Evolutionary conservation across 1,139 yeast species (phyloP).

Genomic region (Suhomyces bolitotheri): DNA sequence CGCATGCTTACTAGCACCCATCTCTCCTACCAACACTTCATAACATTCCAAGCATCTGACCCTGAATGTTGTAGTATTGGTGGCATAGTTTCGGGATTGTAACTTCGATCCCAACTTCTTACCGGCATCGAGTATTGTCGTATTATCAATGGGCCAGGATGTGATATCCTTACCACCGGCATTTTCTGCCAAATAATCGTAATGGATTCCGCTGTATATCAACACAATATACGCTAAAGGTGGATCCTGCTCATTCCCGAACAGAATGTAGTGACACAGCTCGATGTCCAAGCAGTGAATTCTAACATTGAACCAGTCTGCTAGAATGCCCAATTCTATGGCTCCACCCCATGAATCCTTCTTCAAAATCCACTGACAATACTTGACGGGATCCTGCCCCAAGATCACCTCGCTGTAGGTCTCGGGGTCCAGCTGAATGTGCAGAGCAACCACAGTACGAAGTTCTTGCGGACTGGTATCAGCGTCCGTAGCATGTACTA

Average conservation of each 20-base stretch:
- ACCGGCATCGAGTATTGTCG: slow-evolving; percentile 38
- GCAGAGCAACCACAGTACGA: slow-evolving; percentile 47
- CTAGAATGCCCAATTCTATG: slow-evolving; percentile 68
- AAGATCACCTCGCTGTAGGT: slow-evolving; percentile 59
- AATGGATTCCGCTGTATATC: slow-evolving; percentile 74
- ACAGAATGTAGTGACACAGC: slow-evolving; percentile 58
- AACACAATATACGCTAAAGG: slow-evolving; percentile 49
- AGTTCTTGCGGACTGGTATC: slow-evolving; percentile 40
- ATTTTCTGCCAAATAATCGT: slow-evolving; percentile 53
- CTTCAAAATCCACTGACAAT: slow-evolving; percentile 61
- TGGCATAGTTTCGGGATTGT: slow-evolving; percentile 57
- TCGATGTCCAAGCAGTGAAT: slow-evolving; percentile 70
- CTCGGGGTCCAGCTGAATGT: slow-evolving; percentile 45
- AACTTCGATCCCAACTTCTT: slow-evolving; percentile 44
- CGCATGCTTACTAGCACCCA: slow-evolving; percentile 69
- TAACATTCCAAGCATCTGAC: slow-evolving; percentile 63
- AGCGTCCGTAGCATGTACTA: slow-evolving; percentile 52
- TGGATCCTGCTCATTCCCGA: slow-evolving; percentile 42
- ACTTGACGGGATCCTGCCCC: slow-evolving; percentile 52
- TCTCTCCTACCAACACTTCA: slow-evolving; percentile 58
- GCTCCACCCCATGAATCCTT: slow-evolving; percentile 86
- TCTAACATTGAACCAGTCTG: slow-evolving; percentile 52
- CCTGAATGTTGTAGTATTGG: slow-evolving; percentile 64
- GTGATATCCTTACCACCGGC: slow-evolving; percentile 28
- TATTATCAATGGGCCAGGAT: slow-evolving; percentile 10